phyloP scores from a whole-genome alignment of 2,329 filamentous ascomycete species.

The Phaeoacremonium minimum region DNA sequence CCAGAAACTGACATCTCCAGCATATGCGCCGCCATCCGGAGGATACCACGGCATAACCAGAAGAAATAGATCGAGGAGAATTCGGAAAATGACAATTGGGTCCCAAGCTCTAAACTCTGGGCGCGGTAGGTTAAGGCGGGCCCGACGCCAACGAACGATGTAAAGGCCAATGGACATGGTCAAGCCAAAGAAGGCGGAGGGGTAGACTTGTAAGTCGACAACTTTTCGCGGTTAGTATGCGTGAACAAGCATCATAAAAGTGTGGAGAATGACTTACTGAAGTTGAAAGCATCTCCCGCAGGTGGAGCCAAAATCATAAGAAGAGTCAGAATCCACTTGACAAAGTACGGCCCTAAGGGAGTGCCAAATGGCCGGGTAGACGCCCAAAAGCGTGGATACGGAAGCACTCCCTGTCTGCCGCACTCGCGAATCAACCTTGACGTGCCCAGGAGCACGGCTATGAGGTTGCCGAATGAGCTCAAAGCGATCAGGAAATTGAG shows the following conservation, averaged over 20 bases:
- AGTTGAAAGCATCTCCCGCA: conserved; percentile 61
- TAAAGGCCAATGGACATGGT: conserved; percentile 53
- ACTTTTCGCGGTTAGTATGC: conserved; percentile 37
- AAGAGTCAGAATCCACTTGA: conserved; percentile 52
- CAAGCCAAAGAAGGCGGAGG: conserved; percentile 52
- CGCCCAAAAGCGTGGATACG: conserved; percentile 55
- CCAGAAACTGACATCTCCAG: conserved; percentile 68
- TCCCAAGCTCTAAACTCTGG: conserved; percentile 58
- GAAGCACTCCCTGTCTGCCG: conserved; percentile 55
- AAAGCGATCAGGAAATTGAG: conserved; percentile 54
- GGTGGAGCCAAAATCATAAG: conserved; percentile 58
- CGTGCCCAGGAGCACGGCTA: conserved; percentile 49
- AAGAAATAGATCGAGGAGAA: conserved; percentile 56
- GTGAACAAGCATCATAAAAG: conserved; percentile 23
- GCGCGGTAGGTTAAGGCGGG: conserved; percentile 38
- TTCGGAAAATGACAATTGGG: conserved; percentile 51
- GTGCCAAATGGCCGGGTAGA: conserved; percentile 60
- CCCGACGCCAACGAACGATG: conserved; percentile 50
- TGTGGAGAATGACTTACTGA: conserved; percentile 31
- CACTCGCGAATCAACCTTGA: conserved; percentile 57
- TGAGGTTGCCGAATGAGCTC: conserved; percentile 53
- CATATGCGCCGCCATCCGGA: conserved; percentile 52
- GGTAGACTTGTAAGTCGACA: conserved; percentile 55
- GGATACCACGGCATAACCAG: conserved; percentile 71
- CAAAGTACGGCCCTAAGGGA: conserved; percentile 51